phyloP scores from a whole-genome alignment of 2,329 filamentous ascomycete species.

The Colletotrichum caudatum region DNA sequence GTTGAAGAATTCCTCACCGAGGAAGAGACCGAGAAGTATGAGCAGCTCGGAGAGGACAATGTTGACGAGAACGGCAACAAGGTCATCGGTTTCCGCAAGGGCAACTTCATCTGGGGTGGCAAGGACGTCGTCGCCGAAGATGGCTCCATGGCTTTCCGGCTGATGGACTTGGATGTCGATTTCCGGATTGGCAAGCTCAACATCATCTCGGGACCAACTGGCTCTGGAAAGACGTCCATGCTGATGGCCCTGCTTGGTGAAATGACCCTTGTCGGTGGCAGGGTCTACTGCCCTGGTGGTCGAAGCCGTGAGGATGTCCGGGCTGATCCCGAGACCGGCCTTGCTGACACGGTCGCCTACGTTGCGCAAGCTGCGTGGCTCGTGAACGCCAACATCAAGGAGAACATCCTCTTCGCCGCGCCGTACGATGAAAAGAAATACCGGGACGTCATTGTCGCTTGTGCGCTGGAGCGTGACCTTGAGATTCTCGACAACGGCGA shows the following conservation, averaged over 20 bases:
- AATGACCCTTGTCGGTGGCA: conserved; percentile 88
- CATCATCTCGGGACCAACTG: conserved; percentile 91
- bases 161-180: conserved; percentile 85
- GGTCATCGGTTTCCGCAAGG: conserved; percentile 85
- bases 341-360: conserved; percentile 94
- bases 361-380: conserved; percentile 98
- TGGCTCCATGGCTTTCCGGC: conserved; percentile 79
- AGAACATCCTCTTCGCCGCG: conserved; percentile 93
- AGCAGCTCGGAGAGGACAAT: conserved; percentile 80
- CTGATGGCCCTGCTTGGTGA: conserved; percentile 96
- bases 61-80: conserved; percentile 76
- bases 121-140: conserved; percentile 71
- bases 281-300: conserved; percentile 86
- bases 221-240: conserved; percentile 94
- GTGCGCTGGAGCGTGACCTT: conserved; percentile 89
- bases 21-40: conserved; percentile 96
- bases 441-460: conserved; percentile 87
- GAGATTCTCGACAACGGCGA: conserved; percentile 94
- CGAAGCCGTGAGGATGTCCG: conserved; percentile 87
- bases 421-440: conserved; percentile 86
- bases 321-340: conserved; percentile 82
- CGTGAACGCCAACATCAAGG: conserved; percentile 93
- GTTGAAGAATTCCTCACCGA: conserved; percentile 94
- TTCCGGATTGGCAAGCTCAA: conserved; percentile 91
- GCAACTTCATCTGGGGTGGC: conserved; percentile 90